These are phyloP conservation scores for Gentiana dahurica DNA, from an alignment of 257 asterid species.

Conservation along the genomic window DNA sequence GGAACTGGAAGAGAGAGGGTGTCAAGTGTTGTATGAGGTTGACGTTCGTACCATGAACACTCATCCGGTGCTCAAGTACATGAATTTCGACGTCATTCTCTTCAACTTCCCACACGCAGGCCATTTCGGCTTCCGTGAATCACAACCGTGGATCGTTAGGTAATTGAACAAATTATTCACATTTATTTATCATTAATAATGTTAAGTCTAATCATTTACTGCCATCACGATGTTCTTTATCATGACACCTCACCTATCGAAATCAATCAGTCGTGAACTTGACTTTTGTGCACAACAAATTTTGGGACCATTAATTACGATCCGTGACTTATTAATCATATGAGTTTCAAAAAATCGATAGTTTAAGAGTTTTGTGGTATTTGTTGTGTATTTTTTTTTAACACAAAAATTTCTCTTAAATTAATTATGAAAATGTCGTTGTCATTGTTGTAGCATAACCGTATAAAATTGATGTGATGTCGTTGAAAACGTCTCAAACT, in stretches of 20 bases:
- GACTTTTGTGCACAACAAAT: too few relatives aligned
- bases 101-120: constrained; percentile 18
- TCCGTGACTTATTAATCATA: neutral
- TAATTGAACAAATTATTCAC: neutral
- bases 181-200: neutral
- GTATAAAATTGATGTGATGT: neutral
- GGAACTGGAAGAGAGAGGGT: neutral
- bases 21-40: constrained; percentile 10
- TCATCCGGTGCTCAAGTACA: neutral
- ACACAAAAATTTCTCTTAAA: too few relatives aligned
- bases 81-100: constrained; percentile 12
- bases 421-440: neutral
- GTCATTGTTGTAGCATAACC: neutral
- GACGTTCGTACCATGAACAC: constrained; percentile 6
- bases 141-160: constrained; percentile 1
- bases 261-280: neutral
- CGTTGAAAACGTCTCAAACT: too few relatives aligned
- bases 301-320: neutral
- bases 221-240: neutral
- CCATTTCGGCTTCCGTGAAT: neutral
- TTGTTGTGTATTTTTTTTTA: too few relatives aligned
- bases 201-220: neutral
- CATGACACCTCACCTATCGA: neutral
- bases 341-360: neutral
- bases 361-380: too few relatives aligned